Conservation (phyloP, 2,329 filamentous ascomycete genomes). For the Ophiostoma fasciatum region DNA sequence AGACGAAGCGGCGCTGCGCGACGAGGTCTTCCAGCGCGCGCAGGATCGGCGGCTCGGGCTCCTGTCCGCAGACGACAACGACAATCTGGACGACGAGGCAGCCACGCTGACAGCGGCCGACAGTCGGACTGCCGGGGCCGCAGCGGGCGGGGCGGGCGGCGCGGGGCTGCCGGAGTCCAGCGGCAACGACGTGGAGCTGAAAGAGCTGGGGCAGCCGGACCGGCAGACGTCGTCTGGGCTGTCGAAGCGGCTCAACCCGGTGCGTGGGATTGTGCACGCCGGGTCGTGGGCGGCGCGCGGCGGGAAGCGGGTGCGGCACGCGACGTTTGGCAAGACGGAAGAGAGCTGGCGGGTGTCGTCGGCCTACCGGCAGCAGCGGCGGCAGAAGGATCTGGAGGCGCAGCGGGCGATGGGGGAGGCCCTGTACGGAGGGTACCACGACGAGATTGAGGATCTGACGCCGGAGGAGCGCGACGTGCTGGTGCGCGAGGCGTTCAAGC, state of each 20-base stretch:
- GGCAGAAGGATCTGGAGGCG: slow-evolving; percentile 50
- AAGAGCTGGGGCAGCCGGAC: slow-evolving; percentile 15
- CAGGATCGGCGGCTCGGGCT: slow-evolving; percentile 58
- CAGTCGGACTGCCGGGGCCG: slow-evolving; percentile 2
- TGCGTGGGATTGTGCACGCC: slow-evolving; percentile 32
- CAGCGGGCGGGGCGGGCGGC: too few species aligned
- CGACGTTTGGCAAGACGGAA: slow-evolving; percentile 28
- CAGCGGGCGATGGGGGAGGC: slow-evolving; percentile 63
- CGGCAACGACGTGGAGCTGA: slow-evolving; percentile 22
- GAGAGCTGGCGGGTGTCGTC: slow-evolving; percentile 27
- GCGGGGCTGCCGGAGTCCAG: slow-evolving; percentile 5
- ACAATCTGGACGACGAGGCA: slow-evolving; percentile 21
- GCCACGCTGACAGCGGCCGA: slow-evolving; percentile 14
- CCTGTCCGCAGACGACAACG: slow-evolving; percentile 32
- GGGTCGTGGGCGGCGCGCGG: slow-evolving; percentile 33
- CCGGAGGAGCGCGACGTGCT: slow-evolving; percentile 78
- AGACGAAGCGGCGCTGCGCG: slow-evolving; percentile 82
- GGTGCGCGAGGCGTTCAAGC: slow-evolving; percentile 78
- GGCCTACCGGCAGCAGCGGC: slow-evolving; percentile 32
- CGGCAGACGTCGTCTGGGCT: slow-evolving; percentile 12
- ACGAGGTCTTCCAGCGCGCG: slow-evolving; percentile 72
- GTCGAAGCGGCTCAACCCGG: slow-evolving; percentile 21
- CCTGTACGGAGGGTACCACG: slow-evolving; percentile 73
- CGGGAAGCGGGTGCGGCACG: slow-evolving; percentile 31
- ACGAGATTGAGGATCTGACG: slow-evolving; percentile 88